Percentiles rank a stretch among this genome's conserved stretches.
Evolutionary conservation across 2,329 filamentous ascomycete species (phyloP).

Genomic region (Uncinocarpus reesii): DNA sequence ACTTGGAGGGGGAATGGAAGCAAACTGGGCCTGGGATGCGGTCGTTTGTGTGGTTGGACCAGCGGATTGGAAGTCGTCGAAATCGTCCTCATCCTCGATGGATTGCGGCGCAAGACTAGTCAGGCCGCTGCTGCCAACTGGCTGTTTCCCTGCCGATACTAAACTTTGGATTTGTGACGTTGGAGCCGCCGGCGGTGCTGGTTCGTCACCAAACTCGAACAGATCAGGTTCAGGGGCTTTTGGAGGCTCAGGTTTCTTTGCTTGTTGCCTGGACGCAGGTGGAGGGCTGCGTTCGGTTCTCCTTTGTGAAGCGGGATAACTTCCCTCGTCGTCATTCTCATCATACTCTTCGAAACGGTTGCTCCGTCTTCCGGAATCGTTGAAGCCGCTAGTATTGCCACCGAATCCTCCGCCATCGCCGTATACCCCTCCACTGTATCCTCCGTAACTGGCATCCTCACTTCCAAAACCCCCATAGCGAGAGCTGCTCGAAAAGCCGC

Average conservation of each 20-base stretch:
- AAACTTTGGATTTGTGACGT: constrained; percentile 19
- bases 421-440: constrained; percentile 67
- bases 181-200: constrained; percentile 35
- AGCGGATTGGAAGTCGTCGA: constrained; percentile 95
- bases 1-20: constrained; percentile 37
- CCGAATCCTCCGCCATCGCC: constrained; percentile 94
- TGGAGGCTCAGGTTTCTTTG: constrained; percentile 57
- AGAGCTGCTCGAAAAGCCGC: constrained; percentile 47
- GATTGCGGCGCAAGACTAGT: constrained; percentile 39
- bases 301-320: constrained; percentile 43
- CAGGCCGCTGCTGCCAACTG: constrained; percentile 40
- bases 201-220: constrained; percentile 69
- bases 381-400: constrained; percentile 62
- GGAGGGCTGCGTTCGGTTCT: constrained; percentile 36
- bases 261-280: constrained; percentile 26
- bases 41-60: constrained; percentile 44
- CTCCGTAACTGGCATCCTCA: constrained; percentile 55
- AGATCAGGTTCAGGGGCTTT: constrained; percentile 87
- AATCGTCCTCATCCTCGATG: constrained; percentile 73
- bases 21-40: constrained; percentile 28
- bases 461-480: constrained; percentile 88
- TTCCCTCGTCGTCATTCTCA: constrained; percentile 73
- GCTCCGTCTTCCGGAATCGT: constrained; percentile 49
- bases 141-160: constrained; percentile 35
- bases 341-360: constrained; percentile 95